Percentiles rank a stretch among this genome's conserved stretches.
Evolutionary conservation across 257 asterid species (phyloP).

Genomic region (Craterostigma plantagineum): DNA sequence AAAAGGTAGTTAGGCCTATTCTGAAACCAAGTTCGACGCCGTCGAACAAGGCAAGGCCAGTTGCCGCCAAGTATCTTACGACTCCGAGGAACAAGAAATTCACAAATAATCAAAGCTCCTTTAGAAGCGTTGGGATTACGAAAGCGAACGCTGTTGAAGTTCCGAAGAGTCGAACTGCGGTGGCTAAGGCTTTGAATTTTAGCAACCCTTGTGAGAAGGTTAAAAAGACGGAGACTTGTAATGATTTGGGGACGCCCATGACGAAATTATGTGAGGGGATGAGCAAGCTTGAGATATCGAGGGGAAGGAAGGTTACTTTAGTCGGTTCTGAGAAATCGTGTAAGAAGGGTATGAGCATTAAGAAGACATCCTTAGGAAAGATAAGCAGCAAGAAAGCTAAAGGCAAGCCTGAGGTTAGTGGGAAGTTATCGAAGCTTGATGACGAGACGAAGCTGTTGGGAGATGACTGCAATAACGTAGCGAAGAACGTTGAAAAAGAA

Average conservation of each 20-base stretch:
- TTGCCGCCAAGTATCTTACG: constrained; percentile 85
- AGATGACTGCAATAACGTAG: constrained; percentile 4
- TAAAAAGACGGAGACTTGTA: constrained; percentile 41
- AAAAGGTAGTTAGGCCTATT: constrained; percentile 19
- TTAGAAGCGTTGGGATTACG: constrained; percentile 57
- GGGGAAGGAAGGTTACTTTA: constrained; percentile 33
- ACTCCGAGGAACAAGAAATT: constrained; percentile 63
- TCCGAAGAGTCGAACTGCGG: constrained; percentile 22
- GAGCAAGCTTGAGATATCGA: constrained; percentile 58
- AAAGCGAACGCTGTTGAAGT: constrained; percentile 24
- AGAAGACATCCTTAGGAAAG: no score
- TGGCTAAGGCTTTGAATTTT: constrained; percentile 57
- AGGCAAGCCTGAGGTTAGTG: constrained; percentile 10
- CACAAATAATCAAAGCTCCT: constrained; percentile 20
- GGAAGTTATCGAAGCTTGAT: no score
- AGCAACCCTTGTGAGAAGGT: constrained; percentile 47
- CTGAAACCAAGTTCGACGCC: constrained; percentile 38
- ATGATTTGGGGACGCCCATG: constrained; percentile 36
- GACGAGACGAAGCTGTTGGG: constrained; percentile 6
- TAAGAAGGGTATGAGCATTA: constrained; percentile 9
- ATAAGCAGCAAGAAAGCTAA: constrained; percentile 12
- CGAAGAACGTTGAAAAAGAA: constrained; percentile 4
- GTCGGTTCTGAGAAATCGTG: constrained; percentile 19
- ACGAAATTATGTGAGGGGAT: constrained; percentile 45
- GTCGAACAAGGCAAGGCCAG: constrained; percentile 36